Percentiles rank a stretch among this genome's conserved stretches.
These are phyloP conservation scores for Niebla homalea DNA, from an alignment of 495 filamentous ascomycete species.

Conservation along the genomic window DNA sequence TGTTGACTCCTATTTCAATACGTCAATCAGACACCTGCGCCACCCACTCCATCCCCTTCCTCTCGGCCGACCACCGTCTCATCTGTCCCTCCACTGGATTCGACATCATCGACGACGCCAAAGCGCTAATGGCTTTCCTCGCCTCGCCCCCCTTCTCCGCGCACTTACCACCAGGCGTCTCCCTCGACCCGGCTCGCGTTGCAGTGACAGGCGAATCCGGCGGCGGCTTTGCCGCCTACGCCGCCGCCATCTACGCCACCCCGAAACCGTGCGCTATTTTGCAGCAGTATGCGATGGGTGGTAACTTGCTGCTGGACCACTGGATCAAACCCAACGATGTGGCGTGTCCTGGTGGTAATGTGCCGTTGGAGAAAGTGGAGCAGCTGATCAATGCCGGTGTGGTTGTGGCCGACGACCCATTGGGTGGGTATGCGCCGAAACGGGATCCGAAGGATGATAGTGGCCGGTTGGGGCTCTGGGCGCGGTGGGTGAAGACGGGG, in stretches of 20 bases:
- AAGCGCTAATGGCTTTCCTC: constrained; percentile 17
- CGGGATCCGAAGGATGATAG: constrained; percentile 10
- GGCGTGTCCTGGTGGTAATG: constrained; percentile 11
- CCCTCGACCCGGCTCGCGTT: constrained; percentile 18
- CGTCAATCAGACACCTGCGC: constrained; percentile 17
- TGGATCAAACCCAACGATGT: constrained; percentile 14
- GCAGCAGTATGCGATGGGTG: constrained; percentile 22
- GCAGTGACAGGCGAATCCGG: constrained; percentile 28
- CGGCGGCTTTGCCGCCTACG: constrained; percentile 24
- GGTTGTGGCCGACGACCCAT: constrained; percentile 15
- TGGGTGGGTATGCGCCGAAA: background rate
- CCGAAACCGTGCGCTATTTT: constrained; percentile 24
- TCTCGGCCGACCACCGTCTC: constrained; percentile 23
- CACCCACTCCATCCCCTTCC: constrained; percentile 17
- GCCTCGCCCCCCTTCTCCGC: constrained; percentile 5
- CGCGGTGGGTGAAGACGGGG: constrained; percentile 15
- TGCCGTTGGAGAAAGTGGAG: constrained; percentile 8
- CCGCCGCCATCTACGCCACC: constrained; percentile 24
- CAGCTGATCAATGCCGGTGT: constrained; percentile 7
- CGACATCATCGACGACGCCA: constrained; percentile 21
- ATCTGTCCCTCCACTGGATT: constrained; percentile 17
- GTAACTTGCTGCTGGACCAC: constrained; percentile 21
- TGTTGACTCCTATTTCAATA: too few relatives aligned
- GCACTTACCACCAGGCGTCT: constrained; percentile 9
- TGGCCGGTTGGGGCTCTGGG: constrained; percentile 10